A percentile compares a stretch with the other conserved stretches of the same genome.
Evolutionary conservation across 768 basidiomycete species (phyloP).

Genomic region (Myochromella boudieri): DNA sequence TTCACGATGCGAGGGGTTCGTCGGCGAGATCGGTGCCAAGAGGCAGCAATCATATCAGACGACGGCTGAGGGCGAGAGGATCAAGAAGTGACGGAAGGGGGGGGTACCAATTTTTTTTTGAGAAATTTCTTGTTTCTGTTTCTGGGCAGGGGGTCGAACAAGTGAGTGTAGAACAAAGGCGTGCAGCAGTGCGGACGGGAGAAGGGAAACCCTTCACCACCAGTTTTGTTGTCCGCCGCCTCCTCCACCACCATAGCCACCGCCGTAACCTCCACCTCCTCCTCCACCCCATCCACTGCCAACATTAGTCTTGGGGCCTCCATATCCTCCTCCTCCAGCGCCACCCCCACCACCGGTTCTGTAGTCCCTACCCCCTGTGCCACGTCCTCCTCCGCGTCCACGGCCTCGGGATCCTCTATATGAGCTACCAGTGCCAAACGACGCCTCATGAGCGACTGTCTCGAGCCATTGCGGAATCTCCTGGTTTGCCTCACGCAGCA

Average conservation of each 20-base stretch:
- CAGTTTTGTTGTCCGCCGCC: slow-evolving; percentile 31
- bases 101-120: slow-evolving; percentile 20
- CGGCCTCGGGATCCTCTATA: slow-evolving; percentile 56
- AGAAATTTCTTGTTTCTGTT: slow-evolving; percentile 30
- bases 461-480: slow-evolving; percentile 92
- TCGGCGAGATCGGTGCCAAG: not conserved
- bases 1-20: slow-evolving; percentile 1
- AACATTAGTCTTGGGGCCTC: slow-evolving; percentile 28
- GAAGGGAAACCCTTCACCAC: slow-evolving; percentile 37
- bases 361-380: slow-evolving; percentile 47
- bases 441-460: slow-evolving; percentile 77
- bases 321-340: slow-evolving; percentile 26
- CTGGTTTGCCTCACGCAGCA: slow-evolving; percentile 94
- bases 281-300: slow-evolving; percentile 29
- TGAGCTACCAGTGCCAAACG: slow-evolving; percentile 63
- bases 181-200: slow-evolving; percentile 12
- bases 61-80: not conserved
- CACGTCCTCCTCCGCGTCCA: slow-evolving; percentile 51
- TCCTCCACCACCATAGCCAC: slow-evolving; percentile 29
- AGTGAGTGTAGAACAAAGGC: slow-evolving; percentile 8
- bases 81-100: not conserved
- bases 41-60: not conserved
- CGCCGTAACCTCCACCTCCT: slow-evolving; percentile 23
- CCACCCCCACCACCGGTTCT: slow-evolving; percentile 38
- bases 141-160: slow-evolving; percentile 22